phyloP scores from a whole-genome alignment of 2,329 filamentous ascomycete genomes.

The Diplodia mutila region DNA sequence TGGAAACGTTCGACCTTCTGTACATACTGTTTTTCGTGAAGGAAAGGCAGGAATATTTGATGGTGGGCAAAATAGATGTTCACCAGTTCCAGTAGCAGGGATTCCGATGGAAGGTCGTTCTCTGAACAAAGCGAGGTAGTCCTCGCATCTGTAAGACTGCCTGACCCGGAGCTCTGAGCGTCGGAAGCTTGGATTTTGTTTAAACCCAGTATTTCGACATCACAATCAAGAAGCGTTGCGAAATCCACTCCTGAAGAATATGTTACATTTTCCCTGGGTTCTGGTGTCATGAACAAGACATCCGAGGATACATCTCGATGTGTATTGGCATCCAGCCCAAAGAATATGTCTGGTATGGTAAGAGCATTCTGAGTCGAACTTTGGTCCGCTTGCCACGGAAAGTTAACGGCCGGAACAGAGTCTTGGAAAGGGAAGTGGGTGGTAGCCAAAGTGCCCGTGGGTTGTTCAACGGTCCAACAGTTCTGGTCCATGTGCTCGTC shows the following conservation, averaged over 20 bases:
- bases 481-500: background rate
- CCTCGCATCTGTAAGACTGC: background rate
- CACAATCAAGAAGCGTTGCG: background rate
- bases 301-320: background rate
- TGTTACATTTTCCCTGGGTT: background rate
- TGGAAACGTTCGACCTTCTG: conserved; percentile 28
- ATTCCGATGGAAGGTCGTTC: background rate
- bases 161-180: background rate
- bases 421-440: background rate
- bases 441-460: background rate
- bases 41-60: conserved; percentile 32
- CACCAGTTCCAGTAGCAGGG: conserved; percentile 3
- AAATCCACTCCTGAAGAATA: too few relatives aligned
- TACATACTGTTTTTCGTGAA: conserved; percentile 34
- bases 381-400: background rate
- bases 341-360: background rate
- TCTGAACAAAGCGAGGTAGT: background rate
- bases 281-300: background rate
- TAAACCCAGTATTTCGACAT: background rate
- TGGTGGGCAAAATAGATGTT: conserved; percentile 1
- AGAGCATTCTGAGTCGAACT: background rate
- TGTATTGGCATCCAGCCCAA: background rate
- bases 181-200: background rate
- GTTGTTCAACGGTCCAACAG: background rate
- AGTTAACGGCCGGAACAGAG: background rate